phyloP scores from a whole-genome alignment of 345 rosid genomes.

The Bruguiera parviflora region DNA sequence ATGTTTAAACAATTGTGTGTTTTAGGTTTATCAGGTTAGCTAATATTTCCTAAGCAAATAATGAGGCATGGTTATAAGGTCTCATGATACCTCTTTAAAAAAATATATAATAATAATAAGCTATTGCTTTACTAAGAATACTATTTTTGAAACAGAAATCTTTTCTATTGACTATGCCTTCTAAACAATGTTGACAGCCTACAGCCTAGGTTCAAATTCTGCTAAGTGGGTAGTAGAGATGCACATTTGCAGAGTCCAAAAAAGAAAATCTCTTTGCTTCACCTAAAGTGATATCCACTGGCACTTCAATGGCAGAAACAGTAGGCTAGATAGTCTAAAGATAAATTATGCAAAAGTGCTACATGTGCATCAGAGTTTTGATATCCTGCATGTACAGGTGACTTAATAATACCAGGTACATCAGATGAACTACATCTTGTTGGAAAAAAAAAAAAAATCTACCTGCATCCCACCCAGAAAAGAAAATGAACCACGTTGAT shows the following conservation, averaged over 20 bases:
- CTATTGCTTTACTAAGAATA: not conserved
- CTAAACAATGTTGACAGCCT: not conserved
- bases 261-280: not conserved
- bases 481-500: conserved; percentile 73
- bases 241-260: not conserved
- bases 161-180: not conserved
- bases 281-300: not conserved
- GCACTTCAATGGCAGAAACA: not conserved
- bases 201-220: not conserved
- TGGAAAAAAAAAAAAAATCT: conserved; percentile 11
- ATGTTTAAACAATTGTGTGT: too few species aligned
- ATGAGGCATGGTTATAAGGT: not conserved
- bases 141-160: not conserved
- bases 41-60: too few species aligned
- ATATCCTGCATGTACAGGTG: conserved; percentile 1
- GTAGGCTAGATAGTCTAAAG: not conserved
- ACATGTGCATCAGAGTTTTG: too few species aligned
- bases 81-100: too few species aligned
- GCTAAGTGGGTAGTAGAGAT: not conserved
- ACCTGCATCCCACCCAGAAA: conserved; percentile 98
- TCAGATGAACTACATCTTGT: not conserved
- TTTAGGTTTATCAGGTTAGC: too few species aligned
- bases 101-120: not conserved
- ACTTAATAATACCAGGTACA: not conserved
- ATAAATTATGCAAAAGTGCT: not conserved